Conservation (phyloP, 495 filamentous ascomycete genomes). For the Aspergillus leporis region DNA sequence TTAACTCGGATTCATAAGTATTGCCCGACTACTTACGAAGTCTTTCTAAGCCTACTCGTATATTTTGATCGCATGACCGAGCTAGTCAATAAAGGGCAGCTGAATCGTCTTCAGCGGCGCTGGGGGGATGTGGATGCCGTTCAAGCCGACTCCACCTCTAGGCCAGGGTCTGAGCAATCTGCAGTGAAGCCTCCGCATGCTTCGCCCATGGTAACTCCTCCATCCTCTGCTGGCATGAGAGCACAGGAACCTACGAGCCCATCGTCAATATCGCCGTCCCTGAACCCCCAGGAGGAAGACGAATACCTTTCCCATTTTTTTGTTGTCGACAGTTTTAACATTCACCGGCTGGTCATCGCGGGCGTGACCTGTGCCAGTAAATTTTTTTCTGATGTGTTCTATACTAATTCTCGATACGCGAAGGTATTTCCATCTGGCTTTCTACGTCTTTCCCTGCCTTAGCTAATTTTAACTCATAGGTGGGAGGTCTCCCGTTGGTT, state of each 20-base stretch:
- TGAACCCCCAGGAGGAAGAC: slow-evolving; percentile 48
- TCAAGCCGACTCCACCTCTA: slow-evolving; percentile 12
- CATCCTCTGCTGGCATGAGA: slow-evolving; percentile 32
- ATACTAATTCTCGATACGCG: slow-evolving; percentile 98
- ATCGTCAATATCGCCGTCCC: slow-evolving; percentile 34
- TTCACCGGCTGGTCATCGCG: slow-evolving; percentile 94
- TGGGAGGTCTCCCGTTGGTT: slow-evolving; percentile 91
- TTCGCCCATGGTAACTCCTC: slow-evolving; percentile 40
- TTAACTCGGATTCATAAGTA: slow-evolving; percentile 97
- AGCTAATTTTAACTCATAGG: slow-evolving; percentile 50
- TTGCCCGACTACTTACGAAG: slow-evolving; percentile 97
- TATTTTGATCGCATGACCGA: slow-evolving; percentile 99
- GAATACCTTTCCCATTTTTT: slow-evolving; percentile 79
- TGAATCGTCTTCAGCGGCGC: slow-evolving; percentile 45
- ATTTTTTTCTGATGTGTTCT: slow-evolving; percentile 99
- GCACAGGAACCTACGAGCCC: slow-evolving; percentile 37
- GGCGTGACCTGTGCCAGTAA: slow-evolving; percentile 99
- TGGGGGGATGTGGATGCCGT: slow-evolving; percentile 21
- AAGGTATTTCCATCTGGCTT: slow-evolving; percentile 62
- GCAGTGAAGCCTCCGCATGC: slow-evolving; percentile 19
- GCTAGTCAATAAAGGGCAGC: slow-evolving; percentile 76
- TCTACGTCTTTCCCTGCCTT: slow-evolving; percentile 7
- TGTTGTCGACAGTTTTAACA: slow-evolving; percentile 98
- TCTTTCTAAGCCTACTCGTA: slow-evolving; percentile 91
- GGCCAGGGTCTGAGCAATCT: slow-evolving; percentile 18